These are phyloP conservation scores for Moniliophthora roreri DNA, from an alignment of 1,284 basidiomycete species.

Conservation along the genomic window DNA sequence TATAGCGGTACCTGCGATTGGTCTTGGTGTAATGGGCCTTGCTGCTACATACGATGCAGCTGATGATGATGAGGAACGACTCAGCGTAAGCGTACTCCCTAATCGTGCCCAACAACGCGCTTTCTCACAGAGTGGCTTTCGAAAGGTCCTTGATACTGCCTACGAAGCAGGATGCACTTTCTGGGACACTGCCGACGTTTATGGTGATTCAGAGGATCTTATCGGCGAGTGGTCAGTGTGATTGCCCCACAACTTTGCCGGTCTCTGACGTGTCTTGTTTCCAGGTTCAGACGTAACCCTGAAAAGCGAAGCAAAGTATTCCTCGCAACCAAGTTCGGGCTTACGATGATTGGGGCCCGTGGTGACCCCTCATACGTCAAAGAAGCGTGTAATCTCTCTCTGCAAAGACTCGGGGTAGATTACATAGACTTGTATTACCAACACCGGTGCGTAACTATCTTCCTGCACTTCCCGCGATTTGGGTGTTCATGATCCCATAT, in stretches of 20 bases:
- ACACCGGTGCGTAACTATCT: slow-evolving; percentile 20
- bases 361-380: slow-evolving; percentile 24
- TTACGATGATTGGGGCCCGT: slow-evolving; percentile 10
- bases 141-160: slow-evolving; percentile 16
- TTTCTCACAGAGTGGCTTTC: no score
- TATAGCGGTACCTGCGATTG: slow-evolving; percentile 5
- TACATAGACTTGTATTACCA: slow-evolving; percentile 35
- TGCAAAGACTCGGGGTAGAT: slow-evolving; percentile 33
- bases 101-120: no score
- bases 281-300: slow-evolving; percentile 24
- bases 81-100: no score
- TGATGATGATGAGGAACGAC: slow-evolving; percentile 9
- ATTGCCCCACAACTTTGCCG: no score
- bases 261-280: background rate
- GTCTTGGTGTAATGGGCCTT: slow-evolving; percentile 4
- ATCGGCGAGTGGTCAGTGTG: background rate
- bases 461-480: background rate
- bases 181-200: slow-evolving; percentile 19
- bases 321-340: slow-evolving; percentile 35
- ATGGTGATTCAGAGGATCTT: slow-evolving; percentile 13
- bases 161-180: slow-evolving; percentile 10
- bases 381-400: slow-evolving; percentile 30
- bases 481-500: no score
- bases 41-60: slow-evolving; percentile 1
- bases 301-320: slow-evolving; percentile 32